Evolutionary conservation across 2,329 filamentous ascomycete genomes (phyloP), one percentile per base, ranked within the genome.

Genomic region (Fusarium musae): DNA sequence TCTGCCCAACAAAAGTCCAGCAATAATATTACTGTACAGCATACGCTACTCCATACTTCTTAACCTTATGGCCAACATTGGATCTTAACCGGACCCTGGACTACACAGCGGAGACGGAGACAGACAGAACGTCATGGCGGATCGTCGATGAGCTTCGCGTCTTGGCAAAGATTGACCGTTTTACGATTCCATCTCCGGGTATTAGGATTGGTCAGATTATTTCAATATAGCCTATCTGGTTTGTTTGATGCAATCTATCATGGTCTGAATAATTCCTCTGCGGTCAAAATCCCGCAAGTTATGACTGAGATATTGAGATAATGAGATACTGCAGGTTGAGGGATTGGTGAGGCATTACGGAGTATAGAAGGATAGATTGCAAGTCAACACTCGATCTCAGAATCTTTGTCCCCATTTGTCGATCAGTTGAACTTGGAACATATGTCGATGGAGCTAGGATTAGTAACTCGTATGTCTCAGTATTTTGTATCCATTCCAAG

Each of bases 91-190:
- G 57, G 52, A 65, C 66, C 66, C 66, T 69, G 67, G 65, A 59
- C 64, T 67, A 63, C 59, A 61, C 64, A 64, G 69, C 69, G 70
- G 70, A 59, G 60, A 56, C 39, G 21, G 42, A 39, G 44, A 32
- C 50, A 67, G 62, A 46, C 23, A 64, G 60, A 50, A 57, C 71
- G 71, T 74, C 71, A 74, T 74, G 67, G 61, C 71, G 52, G 71
- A 72, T 74, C 71, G 67, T 62, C 71, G 68, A 74, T 72, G 71
- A 61, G 56, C 50, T 59, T 71, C 59, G 43, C 19, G 68, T 72
- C 71, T 74, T 74, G 71, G 71, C 71, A 60, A 60, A 59, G 49
- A 47, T 28, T 47, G 39, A 19, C 64, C 66, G 37, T 64, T 59
- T 50, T 60, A 60, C 57, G 47, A 59, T 37, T 40, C 21, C 30